A percentile compares a stretch with the other conserved stretches of the same genome.
phyloP scores from a whole-genome alignment of 164 flowering plant species.

The Umbellularia californica region DNA sequence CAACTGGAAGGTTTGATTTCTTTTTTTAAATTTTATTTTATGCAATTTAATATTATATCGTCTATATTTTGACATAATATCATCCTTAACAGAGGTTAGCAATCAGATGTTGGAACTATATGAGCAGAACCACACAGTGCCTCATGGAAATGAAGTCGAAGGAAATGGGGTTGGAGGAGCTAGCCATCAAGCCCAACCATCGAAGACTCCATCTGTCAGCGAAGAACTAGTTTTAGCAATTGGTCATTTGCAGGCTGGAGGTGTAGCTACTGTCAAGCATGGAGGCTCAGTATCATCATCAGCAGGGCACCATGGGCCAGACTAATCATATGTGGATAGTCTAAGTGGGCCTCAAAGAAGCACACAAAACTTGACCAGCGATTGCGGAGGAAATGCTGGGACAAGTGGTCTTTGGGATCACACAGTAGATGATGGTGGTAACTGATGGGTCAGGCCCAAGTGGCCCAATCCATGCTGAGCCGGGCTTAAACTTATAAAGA shows the following conservation, averaged over 20 bases:
- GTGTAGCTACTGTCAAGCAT: conserved; percentile 15
- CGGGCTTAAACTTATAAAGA: no score
- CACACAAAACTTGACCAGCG: conserved; percentile 7
- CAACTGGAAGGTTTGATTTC: conserved; percentile 67
- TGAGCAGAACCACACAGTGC: conserved; percentile 61
- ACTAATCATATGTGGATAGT: background rate
- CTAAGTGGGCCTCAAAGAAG: conserved; percentile 8
- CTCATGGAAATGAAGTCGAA: conserved; percentile 70
- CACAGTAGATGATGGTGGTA: conserved; percentile 21
- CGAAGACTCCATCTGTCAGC: conserved; percentile 33
- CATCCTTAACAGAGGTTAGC: conserved; percentile 74
- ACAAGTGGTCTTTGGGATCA: conserved; percentile 25
- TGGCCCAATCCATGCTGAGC: no score
- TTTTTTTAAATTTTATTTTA: background rate
- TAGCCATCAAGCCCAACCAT: conserved; percentile 32
- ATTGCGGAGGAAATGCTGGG: conserved; percentile 27
- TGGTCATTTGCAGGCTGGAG: conserved; percentile 19
- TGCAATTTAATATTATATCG: no score
- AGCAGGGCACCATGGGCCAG: background rate
- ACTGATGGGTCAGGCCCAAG: no score
- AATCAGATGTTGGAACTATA: conserved; percentile 93
- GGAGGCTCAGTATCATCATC: conserved; percentile 3
- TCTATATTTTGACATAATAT: background rate
- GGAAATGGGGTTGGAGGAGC: conserved; percentile 15
- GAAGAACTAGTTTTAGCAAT: conserved; percentile 36